Evolutionary conservation across 2,329 filamentous ascomycete species (phyloP), one percentile per base, ranked within the genome.

Genomic region (Hymenoscyphus fraxineus): DNA sequence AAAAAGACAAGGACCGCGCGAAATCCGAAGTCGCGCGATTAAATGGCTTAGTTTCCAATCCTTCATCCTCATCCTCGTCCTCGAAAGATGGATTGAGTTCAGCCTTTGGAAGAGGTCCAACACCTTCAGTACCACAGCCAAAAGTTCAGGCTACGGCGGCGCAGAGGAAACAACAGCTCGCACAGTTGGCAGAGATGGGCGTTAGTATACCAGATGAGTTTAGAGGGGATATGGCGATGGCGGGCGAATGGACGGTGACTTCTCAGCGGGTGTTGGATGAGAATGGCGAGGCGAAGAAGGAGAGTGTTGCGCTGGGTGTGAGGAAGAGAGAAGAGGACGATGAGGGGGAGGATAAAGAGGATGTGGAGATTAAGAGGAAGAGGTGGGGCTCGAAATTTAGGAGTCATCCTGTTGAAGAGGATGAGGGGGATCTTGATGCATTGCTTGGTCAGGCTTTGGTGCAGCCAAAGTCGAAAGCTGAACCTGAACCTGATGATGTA

Each of bases 161-260:
- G 9, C 89, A 96, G 69, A 81, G 92, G 63, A 94, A 94, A 77
- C 84, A 83, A 62, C 95, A 99, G 78, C 85, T 96, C 73, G 88
- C 93, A 68, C 93, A 98, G 77, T 81, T 99, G 12, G 93, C 90
- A 4, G 91, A 90, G 41, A 84, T 99, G 82, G 95, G 95, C 0
- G 87, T 99, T 59, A 86, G 87, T 58, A 85, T 98, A 62, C 95
- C 95, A 0, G 88, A 91, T 56, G 88, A 90, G 69, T 87, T 92
- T 64, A 83, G 92, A 65, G 82, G 84, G 1, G 91, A 95, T 65
- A 87, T 97, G 85, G 93, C 93, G 5, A 87, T 97, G 80, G 88
- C 89, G 3, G 92, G 95, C 39, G 91, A 96, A 61, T 99, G 94
- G 94, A 87, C 92, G 0, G 85, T 88, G 12, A 88, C 85, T 65